phyloP scores from a whole-genome alignment of 2,329 filamentous ascomycete genomes.

The Fusarium musae region DNA sequence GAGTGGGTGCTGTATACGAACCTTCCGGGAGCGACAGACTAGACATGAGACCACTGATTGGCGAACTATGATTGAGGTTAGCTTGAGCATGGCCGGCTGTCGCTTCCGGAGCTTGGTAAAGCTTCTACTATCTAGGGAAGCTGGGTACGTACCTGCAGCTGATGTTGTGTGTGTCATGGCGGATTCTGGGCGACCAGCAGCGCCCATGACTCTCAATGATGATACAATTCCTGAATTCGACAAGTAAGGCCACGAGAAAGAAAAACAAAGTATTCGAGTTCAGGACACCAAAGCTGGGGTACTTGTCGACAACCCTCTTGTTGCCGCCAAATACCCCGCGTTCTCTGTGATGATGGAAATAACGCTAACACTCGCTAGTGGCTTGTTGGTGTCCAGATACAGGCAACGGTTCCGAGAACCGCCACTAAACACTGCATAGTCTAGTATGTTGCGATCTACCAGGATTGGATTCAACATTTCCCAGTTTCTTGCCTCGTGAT shows the following conservation, averaged over 20 bases:
- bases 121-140: background rate
- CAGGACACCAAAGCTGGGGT: background rate
- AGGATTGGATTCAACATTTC: background rate
- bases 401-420: background rate
- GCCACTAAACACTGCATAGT: background rate
- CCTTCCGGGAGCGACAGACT: background rate
- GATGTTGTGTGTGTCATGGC: background rate
- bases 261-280: background rate
- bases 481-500: background rate
- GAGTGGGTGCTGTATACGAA: background rate
- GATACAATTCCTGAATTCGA: rapidly evolving
- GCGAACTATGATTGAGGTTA: background rate
- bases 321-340: background rate
- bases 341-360: background rate
- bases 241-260: background rate
- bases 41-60: background rate
- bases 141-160: background rate
- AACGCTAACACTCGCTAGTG: background rate
- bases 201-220: background rate
- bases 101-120: background rate
- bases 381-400: background rate
- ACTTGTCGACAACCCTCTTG: background rate
- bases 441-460: too few species aligned
- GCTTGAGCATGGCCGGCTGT: background rate
- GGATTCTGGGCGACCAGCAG: background rate